phyloP scores from a whole-genome alignment of 805 yeast species.

The Starmera quercuum region DNA sequence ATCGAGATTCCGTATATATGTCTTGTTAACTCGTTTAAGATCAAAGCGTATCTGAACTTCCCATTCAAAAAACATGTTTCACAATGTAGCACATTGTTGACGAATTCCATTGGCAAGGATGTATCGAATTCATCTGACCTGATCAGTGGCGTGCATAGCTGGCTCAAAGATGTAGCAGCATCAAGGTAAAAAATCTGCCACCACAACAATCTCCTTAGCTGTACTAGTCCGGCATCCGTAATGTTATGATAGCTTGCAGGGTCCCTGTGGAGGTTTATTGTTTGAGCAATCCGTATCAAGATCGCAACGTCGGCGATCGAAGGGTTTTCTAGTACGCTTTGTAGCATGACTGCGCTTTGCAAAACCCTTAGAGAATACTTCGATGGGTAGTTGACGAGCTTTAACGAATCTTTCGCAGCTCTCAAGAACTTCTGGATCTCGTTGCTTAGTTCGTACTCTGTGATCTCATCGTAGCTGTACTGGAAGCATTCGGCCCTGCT shows the following conservation, averaged over 20 bases:
- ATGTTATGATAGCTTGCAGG: conserved; percentile 47
- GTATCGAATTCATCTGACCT: conserved; percentile 48
- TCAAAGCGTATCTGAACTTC: conserved; percentile 42
- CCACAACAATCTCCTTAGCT: conserved; percentile 52
- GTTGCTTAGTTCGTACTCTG: conserved; percentile 24
- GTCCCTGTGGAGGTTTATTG: conserved; percentile 50
- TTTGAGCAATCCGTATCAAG: conserved; percentile 48
- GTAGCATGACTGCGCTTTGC: conserved; percentile 41
- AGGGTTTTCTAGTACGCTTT: conserved; percentile 48
- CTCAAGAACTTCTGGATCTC: conserved; percentile 43
- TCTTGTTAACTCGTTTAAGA: conserved; percentile 45
- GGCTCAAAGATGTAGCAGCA: conserved; percentile 46
- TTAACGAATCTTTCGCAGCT: conserved; percentile 41
- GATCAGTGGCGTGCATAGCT: conserved; percentile 47
- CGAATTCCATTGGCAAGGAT: conserved; percentile 41
- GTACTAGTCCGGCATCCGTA: conserved; percentile 39
- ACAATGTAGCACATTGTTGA: conserved; percentile 32
- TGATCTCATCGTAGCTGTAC: conserved; percentile 32
- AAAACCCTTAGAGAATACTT: conserved; percentile 33
- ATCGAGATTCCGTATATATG: conserved; percentile 41
- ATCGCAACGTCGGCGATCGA: conserved; percentile 49
- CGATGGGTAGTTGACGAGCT: conserved; percentile 42
- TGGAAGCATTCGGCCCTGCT: conserved; percentile 55
- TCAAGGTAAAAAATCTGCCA: conserved; percentile 61
- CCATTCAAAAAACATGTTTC: conserved; percentile 43